Conservation (phyloP, 768 basidiomycete species). For the Pleurotus djamor region DNA sequence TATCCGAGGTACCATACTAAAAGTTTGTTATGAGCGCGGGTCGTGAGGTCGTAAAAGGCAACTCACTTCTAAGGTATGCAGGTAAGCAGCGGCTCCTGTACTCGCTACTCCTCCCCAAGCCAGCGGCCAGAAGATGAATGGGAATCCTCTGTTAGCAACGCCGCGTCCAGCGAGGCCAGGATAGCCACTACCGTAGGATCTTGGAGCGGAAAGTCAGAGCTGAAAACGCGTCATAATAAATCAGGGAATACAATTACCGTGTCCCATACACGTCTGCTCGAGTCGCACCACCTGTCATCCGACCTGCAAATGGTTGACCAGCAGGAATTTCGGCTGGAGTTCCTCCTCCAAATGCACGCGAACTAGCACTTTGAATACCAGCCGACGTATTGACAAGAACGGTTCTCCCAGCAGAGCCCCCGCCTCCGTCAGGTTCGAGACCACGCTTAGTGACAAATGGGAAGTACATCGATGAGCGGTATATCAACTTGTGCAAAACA, state of each 20-base stretch:
- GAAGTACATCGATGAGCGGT: slow-evolving; percentile 21
- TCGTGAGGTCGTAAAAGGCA: not conserved
- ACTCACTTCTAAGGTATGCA: slow-evolving; percentile 35
- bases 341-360: slow-evolving; percentile 20
- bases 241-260: slow-evolving; percentile 21
- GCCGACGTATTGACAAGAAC: slow-evolving; percentile 11
- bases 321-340: slow-evolving; percentile 27
- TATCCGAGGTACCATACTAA: slow-evolving; percentile 44
- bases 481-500: too few relatives aligned
- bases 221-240: not conserved
- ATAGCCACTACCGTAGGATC: slow-evolving; percentile 56
- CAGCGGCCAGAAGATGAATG: slow-evolving; percentile 55
- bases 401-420: slow-evolving; percentile 3
- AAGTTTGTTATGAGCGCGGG: not conserved
- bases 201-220: slow-evolving; percentile 15
- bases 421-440: slow-evolving; percentile 11
- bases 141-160: slow-evolving; percentile 43
- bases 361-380: slow-evolving; percentile 11
- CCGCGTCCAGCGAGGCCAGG: slow-evolving; percentile 38
- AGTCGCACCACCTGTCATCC: slow-evolving; percentile 43
- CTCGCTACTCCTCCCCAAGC: slow-evolving; percentile 36
- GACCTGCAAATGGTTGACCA: slow-evolving; percentile 35
- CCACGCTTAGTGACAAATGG: slow-evolving; percentile 19
- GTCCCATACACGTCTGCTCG: slow-evolving; percentile 37
- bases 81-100: slow-evolving; percentile 16